Evolutionary conservation across 768 basidiomycete species (phyloP).

Genomic region (Russula brevipes): DNA sequence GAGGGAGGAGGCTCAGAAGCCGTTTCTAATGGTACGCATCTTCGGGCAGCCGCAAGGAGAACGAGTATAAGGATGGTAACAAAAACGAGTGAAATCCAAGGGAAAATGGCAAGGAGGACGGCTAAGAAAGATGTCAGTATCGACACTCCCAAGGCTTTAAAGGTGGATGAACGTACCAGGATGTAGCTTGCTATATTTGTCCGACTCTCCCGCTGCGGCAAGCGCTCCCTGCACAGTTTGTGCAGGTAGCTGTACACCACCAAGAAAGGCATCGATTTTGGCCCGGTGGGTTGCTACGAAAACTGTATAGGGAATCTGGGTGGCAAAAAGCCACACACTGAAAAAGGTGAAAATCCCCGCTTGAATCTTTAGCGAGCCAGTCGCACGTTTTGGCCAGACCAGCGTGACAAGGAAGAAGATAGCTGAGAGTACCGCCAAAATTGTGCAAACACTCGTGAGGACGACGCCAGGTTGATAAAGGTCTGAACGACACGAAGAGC

Average conservation of each 20-base stretch:
- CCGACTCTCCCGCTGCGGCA: slow-evolving; percentile 2
- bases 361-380: slow-evolving; percentile 29
- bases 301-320: slow-evolving; percentile 44
- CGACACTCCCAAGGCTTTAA: too few species aligned
- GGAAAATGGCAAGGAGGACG: slow-evolving; percentile 19
- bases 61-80: not conserved
- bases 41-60: slow-evolving; percentile 13
- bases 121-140: not conserved
- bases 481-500: slow-evolving; percentile 22
- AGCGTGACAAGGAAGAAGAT: slow-evolving; percentile 30
- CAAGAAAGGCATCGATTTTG: slow-evolving; percentile 41
- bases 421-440: slow-evolving; percentile 35
- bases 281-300: slow-evolving; percentile 44
- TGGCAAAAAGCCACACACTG: slow-evolving; percentile 44
- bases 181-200: slow-evolving; percentile 14
- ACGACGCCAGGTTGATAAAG: slow-evolving; percentile 25
- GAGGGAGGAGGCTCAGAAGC: not conserved
- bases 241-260: slow-evolving; percentile 35
- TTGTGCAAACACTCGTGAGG: slow-evolving; percentile 23
- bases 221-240: slow-evolving; percentile 34
- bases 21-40: not conserved
- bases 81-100: slow-evolving; percentile 17
- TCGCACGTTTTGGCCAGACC: slow-evolving; percentile 21
- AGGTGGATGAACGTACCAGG: not conserved
- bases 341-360: slow-evolving; percentile 39